Conservation (phyloP, 1,284 basidiomycete species). For the Microbotryum intermedium region DNA sequence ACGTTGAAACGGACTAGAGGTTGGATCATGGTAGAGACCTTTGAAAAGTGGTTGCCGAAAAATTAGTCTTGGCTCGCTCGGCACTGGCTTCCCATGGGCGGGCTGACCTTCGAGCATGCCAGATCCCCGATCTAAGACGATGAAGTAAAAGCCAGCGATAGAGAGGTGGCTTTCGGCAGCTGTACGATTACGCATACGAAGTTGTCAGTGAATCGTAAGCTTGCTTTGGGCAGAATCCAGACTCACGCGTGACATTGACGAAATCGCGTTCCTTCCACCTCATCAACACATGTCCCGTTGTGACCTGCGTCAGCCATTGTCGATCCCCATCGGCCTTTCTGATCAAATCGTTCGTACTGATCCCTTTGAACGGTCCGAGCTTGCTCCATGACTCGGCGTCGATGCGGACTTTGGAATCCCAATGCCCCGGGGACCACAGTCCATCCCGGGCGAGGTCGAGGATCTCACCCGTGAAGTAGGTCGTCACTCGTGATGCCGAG, state of each 20-base stretch:
- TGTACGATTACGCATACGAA: not conserved
- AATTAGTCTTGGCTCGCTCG: not conserved
- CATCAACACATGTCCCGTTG: constrained; percentile 23
- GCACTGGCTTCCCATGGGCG: not conserved
- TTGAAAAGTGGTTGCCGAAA: not conserved
- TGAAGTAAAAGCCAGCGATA: constrained; percentile 24
- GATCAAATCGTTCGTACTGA: constrained; percentile 12
- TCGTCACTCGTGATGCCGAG: constrained; percentile 10
- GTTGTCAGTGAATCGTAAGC: not conserved
- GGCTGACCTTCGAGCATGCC: constrained; percentile 20
- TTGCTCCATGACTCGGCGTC: constrained; percentile 17
- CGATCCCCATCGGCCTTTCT: not conserved
- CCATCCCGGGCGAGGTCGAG: constrained; percentile 14
- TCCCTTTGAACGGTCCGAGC: constrained; percentile 24
- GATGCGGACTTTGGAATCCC: constrained; percentile 4
- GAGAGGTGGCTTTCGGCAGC: constrained; percentile 15
- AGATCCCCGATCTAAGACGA: constrained; percentile 14
- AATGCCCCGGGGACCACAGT: constrained; percentile 5
- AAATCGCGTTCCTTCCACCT: constrained; percentile 26
- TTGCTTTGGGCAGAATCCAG: no score
- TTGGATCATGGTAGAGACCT: constrained; percentile 26
- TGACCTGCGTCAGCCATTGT: constrained; percentile 13
- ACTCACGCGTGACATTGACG: constrained; percentile 18
- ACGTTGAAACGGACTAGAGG: constrained; percentile 19
- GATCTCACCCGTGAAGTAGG: constrained; percentile 21